phyloP scores from a whole-genome alignment of 2,329 filamentous ascomycete genomes.

The Ceratocystis smalleyi region DNA sequence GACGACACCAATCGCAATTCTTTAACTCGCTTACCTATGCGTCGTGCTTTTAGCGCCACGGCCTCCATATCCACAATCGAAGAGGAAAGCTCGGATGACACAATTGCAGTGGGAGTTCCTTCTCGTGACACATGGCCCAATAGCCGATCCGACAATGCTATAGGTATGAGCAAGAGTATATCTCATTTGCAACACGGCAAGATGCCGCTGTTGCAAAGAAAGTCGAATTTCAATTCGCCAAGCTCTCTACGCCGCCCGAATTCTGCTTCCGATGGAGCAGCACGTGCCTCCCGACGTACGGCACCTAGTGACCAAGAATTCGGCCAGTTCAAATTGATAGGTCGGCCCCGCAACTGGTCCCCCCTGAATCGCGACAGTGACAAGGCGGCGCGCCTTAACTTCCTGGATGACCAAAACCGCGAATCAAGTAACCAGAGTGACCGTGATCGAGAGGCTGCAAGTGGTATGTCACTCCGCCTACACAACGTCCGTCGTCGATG shows the following conservation, averaged over 20 bases:
- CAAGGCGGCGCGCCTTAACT: conserved; percentile 7
- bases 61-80: conserved; percentile 15
- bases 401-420: conserved; percentile 5
- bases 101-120: conserved; percentile 9
- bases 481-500: conserved; percentile 7
- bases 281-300: background rate
- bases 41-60: conserved; percentile 8
- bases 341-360: conserved; percentile 1
- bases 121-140: conserved; percentile 15
- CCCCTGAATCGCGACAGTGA: conserved; percentile 10
- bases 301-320: background rate
- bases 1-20: background rate
- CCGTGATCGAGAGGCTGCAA: background rate
- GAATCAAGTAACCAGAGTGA: conserved; percentile 7
- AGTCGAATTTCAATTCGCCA: conserved; percentile 7
- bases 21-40: background rate
- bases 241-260: background rate
- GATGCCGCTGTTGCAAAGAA: conserved; percentile 3
- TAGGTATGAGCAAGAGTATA: background rate
- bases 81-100: conserved; percentile 16
- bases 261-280: background rate
- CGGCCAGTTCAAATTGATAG: background rate
- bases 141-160: background rate
- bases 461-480: conserved; percentile 3
- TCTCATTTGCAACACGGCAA: background rate